Base-by-base conservation (phyloP, 306 rosid species). In the Lathyrus aphaca region DNA sequence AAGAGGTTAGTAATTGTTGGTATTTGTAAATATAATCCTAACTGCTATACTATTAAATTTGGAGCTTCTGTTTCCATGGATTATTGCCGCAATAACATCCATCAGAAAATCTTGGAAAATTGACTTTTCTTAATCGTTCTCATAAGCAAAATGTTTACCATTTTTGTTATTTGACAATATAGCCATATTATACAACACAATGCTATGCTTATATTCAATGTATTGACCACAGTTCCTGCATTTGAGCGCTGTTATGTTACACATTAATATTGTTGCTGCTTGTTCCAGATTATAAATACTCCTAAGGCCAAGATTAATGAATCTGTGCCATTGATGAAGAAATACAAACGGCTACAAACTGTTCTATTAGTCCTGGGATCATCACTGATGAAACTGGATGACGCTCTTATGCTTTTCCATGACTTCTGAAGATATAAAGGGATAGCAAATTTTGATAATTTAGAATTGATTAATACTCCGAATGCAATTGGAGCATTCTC, bases 321-420 rank as follows among this genome's bases (percentile, higher is more conserved):
- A 37, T 74, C 79, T 0, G 89, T 80, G 43, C 75, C 82, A 11
- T 60, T 73, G 9, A 80, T 62, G 83, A 71, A 80, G 77, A 79
- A 80, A 78, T 62, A 45, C 69, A 50, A 67, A 12, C 79, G 83
- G 69, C 67, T 72, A 13, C 55, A 19, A 42, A 78, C 53, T 17
- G 72, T 76, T 37, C 42, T 74, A 74, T 30, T 72, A 8, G 81
- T 86, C 53, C 77, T 94, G 39, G 85, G 79, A 45, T 80, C 90
- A 35, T 86, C 96, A 4, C 70, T 90, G 59, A 40, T 88, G 89
- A 88, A 88, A 77, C 91, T 94, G 37, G 97, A 88, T 25, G 97
- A 90, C 65, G 86, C 95, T 39, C 50, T 90, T 15, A 94, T 90
- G 98, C 97, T 86, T 80, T 94, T 94, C 86, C 95, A 87, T 82